phyloP scores from a whole-genome alignment of 139 green algal species.

The Tetradesmus lagerheimii region DNA sequence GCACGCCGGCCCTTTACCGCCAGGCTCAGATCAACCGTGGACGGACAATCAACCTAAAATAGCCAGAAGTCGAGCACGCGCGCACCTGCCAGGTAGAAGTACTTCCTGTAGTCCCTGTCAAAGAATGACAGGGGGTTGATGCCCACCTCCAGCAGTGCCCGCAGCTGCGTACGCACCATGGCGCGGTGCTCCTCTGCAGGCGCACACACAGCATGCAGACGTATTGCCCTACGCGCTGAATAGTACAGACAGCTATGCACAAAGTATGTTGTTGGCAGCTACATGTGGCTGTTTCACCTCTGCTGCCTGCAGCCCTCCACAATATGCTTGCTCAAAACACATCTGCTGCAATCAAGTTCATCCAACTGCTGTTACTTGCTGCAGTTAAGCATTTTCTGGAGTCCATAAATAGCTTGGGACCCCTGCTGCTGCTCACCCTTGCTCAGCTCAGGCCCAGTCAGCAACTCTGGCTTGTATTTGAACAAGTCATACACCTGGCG shows the following conservation, averaged over 20 bases:
- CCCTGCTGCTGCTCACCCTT: constrained; percentile 18
- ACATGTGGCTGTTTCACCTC: too few species aligned
- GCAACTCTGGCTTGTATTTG: constrained; percentile 76
- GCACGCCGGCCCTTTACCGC: constrained; percentile 89
- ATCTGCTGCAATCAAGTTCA: too few species aligned
- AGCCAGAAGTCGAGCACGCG: too few species aligned
- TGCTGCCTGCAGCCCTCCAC: too few species aligned
- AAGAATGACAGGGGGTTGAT: constrained; percentile 72
- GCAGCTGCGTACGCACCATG: constrained; percentile 78
- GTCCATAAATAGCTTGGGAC: too few species aligned
- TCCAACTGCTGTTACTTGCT: too few species aligned
- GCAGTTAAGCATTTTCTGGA: too few species aligned
- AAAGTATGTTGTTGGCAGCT: too few species aligned
- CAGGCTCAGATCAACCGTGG: constrained; percentile 78
- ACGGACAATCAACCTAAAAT: too few species aligned
- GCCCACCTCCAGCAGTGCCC: constrained; percentile 67
- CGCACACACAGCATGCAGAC: neutral
- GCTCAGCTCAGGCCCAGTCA: constrained; percentile 51
- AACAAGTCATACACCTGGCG: constrained; percentile 70
- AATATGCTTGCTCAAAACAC: too few species aligned
- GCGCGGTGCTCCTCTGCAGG: constrained; percentile 82
- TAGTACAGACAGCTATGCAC: too few species aligned
- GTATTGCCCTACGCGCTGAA: neutral
- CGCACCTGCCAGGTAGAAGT: constrained; percentile 55
- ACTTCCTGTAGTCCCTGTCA: constrained; percentile 64